Evolutionary conservation across 2,329 filamentous ascomycete species (phyloP), one percentile per base, ranked within the genome.

Genomic region (Truncatella angustata): DNA sequence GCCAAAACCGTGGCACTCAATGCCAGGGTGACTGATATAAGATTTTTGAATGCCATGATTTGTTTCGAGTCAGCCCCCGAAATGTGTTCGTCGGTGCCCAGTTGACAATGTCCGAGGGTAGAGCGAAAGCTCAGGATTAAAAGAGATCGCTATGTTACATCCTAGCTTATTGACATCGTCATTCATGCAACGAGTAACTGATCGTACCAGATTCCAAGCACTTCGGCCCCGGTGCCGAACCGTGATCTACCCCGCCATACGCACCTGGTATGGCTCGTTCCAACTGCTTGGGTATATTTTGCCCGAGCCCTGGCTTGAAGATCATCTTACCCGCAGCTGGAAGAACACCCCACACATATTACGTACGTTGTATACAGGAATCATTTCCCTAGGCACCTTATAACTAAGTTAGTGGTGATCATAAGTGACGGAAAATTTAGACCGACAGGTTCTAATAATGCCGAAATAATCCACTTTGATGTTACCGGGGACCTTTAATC

Each of bases 131-230:
- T 14, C 4, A 43, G 40, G 9, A 10, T 14, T 14, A 11, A 14
- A 43, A n/a, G 14, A 7, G 4, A 24, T 9, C 20, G 11, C 40
- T 23, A 43, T 6, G 40, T 43, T 43, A 43, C 40, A 43, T 43
- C 24, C 20, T 43, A n/a, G 40, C 40, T 43, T 43, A 23, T 43
- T 43, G 24, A 43, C 40, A 43, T 43, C 40, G 40, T 43, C 40
- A 43, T 43, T 16, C 28, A 20, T 6, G 4, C 40, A 24, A 23
- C 23, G 24, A 43, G 28, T 43, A 43, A 23, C 40, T 23, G 40
- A 43, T 32, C 7, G 14, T 32, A 14, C 28, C 14, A 9, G 28
- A 9, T 11, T 10, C 18, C 21, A 14, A n/a, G 37, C n/a, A 18
- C n/a, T 40, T 20, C 37, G 37, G 37, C 37, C 14, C 20, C 21